Evolutionary conservation across 2,329 filamentous ascomycete genomes (phyloP), one percentile per base, ranked within the genome.

Genomic region (Eurotiales sp.): DNA sequence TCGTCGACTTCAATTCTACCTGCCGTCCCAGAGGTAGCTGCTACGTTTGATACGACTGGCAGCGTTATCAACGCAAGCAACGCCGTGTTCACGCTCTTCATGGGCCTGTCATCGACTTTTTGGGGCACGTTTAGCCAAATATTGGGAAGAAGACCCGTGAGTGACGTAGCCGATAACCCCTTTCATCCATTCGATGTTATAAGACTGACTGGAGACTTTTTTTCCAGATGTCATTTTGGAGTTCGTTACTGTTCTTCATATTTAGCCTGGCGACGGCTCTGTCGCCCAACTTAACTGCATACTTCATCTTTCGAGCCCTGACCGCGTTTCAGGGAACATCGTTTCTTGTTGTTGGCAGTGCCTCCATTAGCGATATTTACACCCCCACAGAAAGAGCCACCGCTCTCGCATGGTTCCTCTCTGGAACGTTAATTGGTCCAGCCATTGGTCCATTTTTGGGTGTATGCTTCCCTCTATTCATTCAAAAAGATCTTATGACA

Each of bases 291-390:
- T 72, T 92, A 17, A 79, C 78, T 1, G 72, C 81, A 0, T 92
- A 88, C 66, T 88, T 87, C 63, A 75, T 89, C 46, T 89, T 91
- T 62, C 81, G 87, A 6, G 81, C 88, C 42, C 72, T 89, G 23
- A 87, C 85, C 1, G 88, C 86, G 0, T 86, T 90, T 59, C 83
- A 87, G 68, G 87, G 87, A 12, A 90, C 86, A 0, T 81, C 83
- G 0, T 89, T 91, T 57, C 74, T 91, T 11, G 80, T 88, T 10
- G 80, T 90, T 36, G 88, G 87, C 0, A 81, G 82, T 11, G 81
- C 83, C 2, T 84, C 84, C 50, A 83, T 90, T 50, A 84, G 84
- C 44, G 82, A 86, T 58, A 79, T 84, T 30, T 85, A 84, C 58
- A 78, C 81, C 1, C 82, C 83, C 3, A 83, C 81, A 0, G 83